Base-by-base conservation (phyloP, 306 rosid genomes). In the Sphenostylis stenocarpa region DNA sequence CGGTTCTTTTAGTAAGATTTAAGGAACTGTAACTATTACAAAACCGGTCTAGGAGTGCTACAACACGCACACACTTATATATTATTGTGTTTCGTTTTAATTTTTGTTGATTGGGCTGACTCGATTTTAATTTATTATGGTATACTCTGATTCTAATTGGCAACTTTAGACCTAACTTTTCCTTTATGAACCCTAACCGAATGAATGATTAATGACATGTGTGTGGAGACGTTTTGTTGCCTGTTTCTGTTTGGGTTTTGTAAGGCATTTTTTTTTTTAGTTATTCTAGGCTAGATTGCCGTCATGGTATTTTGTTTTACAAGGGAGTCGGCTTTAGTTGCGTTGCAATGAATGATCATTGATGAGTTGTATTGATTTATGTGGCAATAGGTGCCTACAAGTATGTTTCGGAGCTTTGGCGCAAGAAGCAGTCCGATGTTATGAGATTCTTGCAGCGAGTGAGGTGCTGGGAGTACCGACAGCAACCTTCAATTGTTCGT, bases 381-480 rank as follows among this genome's bases (percentile, higher is more conserved):
- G 11, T 57, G 41, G 33, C 13, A 57, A 58, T 20, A 91, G 98
- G 96, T 76, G 94, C 98, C 5, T 93, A 93, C 90, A 90, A 91
- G 86, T 93, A 93, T 28, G 91, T 86, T 1, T 90, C 96, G 1
- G 98, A 93, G 91, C 85, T 93, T 12, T 93, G 98, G 98, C 85
- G 98, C 79, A 93, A 90, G 89, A 93, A 93, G 75, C 96, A 93
- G 29, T 89, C 93, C 0, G 98, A 93, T 87, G 93, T 90, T 13
- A 89, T 93, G 94, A 63, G 94, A 73, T 93, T 90, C 78, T 57
- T 93, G 76, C 97, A 93, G 87, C 84, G 97, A 85, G 97, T 93
- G 55, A 86, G 97, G 85, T 93, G 97, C 73, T 93, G 94, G 97
- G 97, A 93, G 76, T 93, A 93, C 38, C 94, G 97, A 12, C 97